Conservation (phyloP, 208 protist species). For the Herpetomonas muscarum region DNA sequence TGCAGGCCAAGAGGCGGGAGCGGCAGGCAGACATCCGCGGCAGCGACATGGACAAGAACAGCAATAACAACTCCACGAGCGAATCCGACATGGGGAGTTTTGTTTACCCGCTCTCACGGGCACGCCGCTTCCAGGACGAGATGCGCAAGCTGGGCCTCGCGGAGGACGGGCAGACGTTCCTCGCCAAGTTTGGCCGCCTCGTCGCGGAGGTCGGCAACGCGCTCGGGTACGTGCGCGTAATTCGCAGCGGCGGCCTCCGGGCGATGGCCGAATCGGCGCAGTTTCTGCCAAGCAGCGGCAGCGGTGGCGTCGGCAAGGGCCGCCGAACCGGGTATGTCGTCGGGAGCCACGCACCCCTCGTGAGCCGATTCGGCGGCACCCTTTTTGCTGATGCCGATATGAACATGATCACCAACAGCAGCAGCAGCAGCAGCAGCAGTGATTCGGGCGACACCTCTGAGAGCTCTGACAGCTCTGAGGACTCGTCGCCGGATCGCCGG, state of each 20-base stretch:
- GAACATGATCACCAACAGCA: too few relatives aligned
- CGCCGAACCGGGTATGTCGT: constrained; percentile 3
- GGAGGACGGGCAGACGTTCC: constrained; percentile 76
- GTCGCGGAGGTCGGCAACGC: constrained; percentile 98
- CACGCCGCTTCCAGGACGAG: constrained; percentile 90
- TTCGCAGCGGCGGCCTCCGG: constrained; percentile 86
- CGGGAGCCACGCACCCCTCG: too few relatives aligned
- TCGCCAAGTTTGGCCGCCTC: constrained; percentile 93
- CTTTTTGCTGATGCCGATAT: too few relatives aligned
- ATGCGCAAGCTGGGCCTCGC: constrained; percentile 90
- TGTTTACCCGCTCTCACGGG: constrained; percentile 87
- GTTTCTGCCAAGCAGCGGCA: too few relatives aligned
- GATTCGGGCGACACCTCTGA: too few relatives aligned
- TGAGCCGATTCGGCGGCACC: too few relatives aligned
- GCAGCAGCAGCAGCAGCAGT: too few relatives aligned
- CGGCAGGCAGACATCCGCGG: constrained; percentile 21
- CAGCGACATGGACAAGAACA: too few relatives aligned
- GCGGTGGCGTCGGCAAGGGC: neutral
- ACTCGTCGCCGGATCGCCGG: too few relatives aligned
- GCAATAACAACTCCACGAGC: too few relatives aligned
- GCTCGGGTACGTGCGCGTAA: constrained; percentile 96
- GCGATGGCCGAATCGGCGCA: constrained; percentile 87
- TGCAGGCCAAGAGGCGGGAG: constrained; percentile 59
- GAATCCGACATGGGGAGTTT: too few relatives aligned
- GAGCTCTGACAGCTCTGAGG: too few relatives aligned